Evolutionary conservation across 306 rosid genomes (phyloP).

Genomic region (Trifolium repens): DNA sequence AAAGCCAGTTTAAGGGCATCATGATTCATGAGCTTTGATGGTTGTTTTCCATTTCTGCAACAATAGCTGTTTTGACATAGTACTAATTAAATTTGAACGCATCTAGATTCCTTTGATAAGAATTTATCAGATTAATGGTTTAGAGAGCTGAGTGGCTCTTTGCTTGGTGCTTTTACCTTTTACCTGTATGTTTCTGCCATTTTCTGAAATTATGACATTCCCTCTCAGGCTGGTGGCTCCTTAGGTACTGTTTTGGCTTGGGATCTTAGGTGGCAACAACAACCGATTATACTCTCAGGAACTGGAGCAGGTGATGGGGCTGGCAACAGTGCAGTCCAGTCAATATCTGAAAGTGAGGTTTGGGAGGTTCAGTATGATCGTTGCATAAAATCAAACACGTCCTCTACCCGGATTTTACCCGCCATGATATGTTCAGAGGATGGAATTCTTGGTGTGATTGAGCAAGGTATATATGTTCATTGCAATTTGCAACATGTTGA

Average conservation of each 20-base stretch:
- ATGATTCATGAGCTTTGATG: too few species aligned
- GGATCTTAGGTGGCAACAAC: conserved; percentile 93
- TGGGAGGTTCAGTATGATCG: conserved; percentile 97
- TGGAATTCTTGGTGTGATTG: conserved; percentile 77
- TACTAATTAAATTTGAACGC: background rate
- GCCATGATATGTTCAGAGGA: conserved; percentile 93
- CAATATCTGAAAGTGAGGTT: conserved; percentile 87
- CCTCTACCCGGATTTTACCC: conserved; percentile 78
- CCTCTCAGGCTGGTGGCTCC: conserved; percentile 83
- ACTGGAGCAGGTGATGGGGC: conserved; percentile 62
- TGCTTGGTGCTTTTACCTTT: conserved; percentile 28
- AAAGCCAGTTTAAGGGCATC: conserved; percentile 8
- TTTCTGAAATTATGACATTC: conserved; percentile 28
- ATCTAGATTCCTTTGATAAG: conserved; percentile 4
- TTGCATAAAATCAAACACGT: conserved; percentile 62
- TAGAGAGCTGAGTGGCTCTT: conserved; percentile 1
- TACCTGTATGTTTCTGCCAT: conserved; percentile 21
- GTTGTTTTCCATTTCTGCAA: background rate
- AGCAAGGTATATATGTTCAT: conserved; percentile 66
- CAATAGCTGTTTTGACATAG: conserved; percentile 23
- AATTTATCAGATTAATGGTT: conserved; percentile 26
- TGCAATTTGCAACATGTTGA: conserved; percentile 28
- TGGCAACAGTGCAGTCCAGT: conserved; percentile 45
- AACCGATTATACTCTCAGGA: conserved; percentile 83
- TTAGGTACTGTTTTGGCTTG: conserved; percentile 90